Base-by-base conservation (phyloP, 768 basidiomycete genomes). In the Suillus variegatus region DNA sequence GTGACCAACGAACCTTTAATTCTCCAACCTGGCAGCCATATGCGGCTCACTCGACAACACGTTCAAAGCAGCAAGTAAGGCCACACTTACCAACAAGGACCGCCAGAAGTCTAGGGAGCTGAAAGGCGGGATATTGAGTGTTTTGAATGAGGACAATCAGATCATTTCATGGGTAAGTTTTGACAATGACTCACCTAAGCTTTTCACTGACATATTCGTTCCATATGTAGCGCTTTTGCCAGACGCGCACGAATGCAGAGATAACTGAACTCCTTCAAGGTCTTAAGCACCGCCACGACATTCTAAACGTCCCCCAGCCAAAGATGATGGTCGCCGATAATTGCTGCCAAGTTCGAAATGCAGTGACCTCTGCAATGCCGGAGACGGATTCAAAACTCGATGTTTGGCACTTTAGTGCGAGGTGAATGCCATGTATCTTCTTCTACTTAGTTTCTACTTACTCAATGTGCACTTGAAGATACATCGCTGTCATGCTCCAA, bases 271-370 rank as follows among this genome's bases (percentile, higher is more conserved):
- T 69, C 2, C 65, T 73, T 2, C 20, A 20, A 6, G 69, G 69
- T 18, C 36, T 67, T 32, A 65, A 67, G 44, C 41, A 38, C 13
- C 61, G 69, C 6, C 63, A 28, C 41, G n/a, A 67, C 25, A 40
- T 61, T 4, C 63, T 71, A 3, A 64, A 64, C 0, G n/a, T 57
- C 10, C 40, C 63, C 2, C 41, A 61, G 7, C 73, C 70, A 0
- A 63, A 69, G 14, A 68, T 70, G 61, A 66, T 64, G 6, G 61
- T 72, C 3, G 66, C 35, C 0, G 68, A 74, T 36, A 74, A 74
- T 43, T 73, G 73, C 60, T 74, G 72, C 62, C 64, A 66, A 16
- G 63, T 72, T 0, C 46, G 54, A 18, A 51, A 14, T 6, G 65
- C 69, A 0, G 32, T 73, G 6, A 10, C 32, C 14, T 14, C 41